These are phyloP conservation scores for Candida maris DNA, from an alignment of 805 yeast species.

Conservation along the genomic window DNA sequence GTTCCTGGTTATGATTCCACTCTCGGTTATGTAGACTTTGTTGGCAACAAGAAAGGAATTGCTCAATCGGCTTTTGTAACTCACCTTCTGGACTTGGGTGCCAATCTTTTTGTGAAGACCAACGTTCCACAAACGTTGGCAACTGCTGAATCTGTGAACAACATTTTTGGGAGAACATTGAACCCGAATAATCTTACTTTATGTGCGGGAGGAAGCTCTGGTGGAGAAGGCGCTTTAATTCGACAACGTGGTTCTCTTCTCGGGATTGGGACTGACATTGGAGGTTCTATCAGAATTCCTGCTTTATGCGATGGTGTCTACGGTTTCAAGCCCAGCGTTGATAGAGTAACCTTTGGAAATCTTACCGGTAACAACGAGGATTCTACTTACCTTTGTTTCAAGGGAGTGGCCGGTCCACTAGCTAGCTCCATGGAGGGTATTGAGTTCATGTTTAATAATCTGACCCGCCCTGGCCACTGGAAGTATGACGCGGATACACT, in stretches of 20 bases:
- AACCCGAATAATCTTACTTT: constrained; percentile 48
- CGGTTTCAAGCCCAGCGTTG: constrained; percentile 49
- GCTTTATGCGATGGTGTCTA: constrained; percentile 51
- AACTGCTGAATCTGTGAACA: constrained; percentile 51
- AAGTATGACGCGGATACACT: constrained; percentile 38
- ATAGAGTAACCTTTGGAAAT: constrained; percentile 30
- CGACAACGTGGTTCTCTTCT: constrained; percentile 50
- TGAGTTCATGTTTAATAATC: constrained; percentile 41
- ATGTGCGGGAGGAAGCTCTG: constrained; percentile 58
- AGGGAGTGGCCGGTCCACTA: constrained; percentile 43
- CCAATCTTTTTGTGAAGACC: constrained; percentile 20
- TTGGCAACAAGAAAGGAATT: constrained; percentile 7
- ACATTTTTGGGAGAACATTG: constrained; percentile 45
- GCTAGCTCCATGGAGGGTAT: constrained; percentile 45
- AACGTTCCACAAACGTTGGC: constrained; percentile 49
- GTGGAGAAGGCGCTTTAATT: constrained; percentile 58
- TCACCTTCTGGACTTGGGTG: constrained; percentile 18
- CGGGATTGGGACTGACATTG: constrained; percentile 61
- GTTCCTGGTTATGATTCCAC: constrained; percentile 35
- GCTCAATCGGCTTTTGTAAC: constrained; percentile 19
- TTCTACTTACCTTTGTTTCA: constrained; percentile 25
- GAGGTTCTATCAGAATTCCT: constrained; percentile 57
- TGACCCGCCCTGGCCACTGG: constrained; percentile 20
- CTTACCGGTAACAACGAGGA: constrained; percentile 16
- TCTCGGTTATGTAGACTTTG: constrained; percentile 12